phyloP scores from a whole-genome alignment of 2,329 filamentous ascomycete species.

The Talaromyces verruculosus region DNA sequence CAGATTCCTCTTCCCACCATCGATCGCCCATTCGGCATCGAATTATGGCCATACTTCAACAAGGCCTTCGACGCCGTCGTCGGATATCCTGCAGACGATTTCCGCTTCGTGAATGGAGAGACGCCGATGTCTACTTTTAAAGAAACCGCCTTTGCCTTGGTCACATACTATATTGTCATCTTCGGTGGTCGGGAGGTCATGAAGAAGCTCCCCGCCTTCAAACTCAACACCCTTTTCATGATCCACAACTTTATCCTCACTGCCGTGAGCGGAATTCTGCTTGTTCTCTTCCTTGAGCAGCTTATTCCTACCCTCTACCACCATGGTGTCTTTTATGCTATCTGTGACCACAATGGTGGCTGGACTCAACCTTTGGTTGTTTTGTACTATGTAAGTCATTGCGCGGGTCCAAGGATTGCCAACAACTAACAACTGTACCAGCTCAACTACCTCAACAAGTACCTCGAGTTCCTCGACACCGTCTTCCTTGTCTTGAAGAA shows the following conservation, averaged over 20 bases:
- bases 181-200: slow-evolving; percentile 91
- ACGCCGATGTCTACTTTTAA: slow-evolving; percentile 90
- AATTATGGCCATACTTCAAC: slow-evolving; percentile 92
- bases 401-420: background rate
- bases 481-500: slow-evolving; percentile 98
- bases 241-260: slow-evolving; percentile 97
- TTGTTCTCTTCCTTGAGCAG: slow-evolving; percentile 88
- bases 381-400: slow-evolving; percentile 83
- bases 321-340: slow-evolving; percentile 81
- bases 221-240: slow-evolving; percentile 87
- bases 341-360: slow-evolving; percentile 74
- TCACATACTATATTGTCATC: slow-evolving; percentile 89
- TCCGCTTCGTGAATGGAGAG: slow-evolving; percentile 75
- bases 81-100: slow-evolving; percentile 83
- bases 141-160: slow-evolving; percentile 75
- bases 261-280: slow-evolving; percentile 73
- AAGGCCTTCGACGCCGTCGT: slow-evolving; percentile 73
- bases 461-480: slow-evolving; percentile 91
- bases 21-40: slow-evolving; percentile 86
- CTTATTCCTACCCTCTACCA: slow-evolving; percentile 78
- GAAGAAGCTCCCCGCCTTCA: slow-evolving; percentile 80
- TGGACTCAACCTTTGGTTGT: slow-evolving; percentile 93
- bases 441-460: slow-evolving; percentile 98
- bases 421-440: slow-evolving; percentile 49
- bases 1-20: slow-evolving; percentile 70